phyloP scores from a whole-genome alignment of 495 filamentous ascomycete genomes.

The Annulohypoxylon bovei region DNA sequence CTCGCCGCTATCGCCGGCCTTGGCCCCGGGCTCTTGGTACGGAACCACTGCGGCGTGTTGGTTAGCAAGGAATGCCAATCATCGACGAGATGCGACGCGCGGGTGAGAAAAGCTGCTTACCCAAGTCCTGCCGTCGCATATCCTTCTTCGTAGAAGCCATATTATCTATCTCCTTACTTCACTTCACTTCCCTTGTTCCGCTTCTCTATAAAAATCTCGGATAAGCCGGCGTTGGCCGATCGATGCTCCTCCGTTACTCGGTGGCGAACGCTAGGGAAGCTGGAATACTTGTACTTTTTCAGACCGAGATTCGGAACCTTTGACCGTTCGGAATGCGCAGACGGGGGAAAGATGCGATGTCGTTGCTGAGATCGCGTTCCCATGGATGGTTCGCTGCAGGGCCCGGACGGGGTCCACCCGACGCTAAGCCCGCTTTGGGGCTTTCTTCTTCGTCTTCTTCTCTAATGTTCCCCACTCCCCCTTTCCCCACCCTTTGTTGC shows the following conservation, averaged over 20 bases:
- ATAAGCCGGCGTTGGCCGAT: slow-evolving; percentile 5
- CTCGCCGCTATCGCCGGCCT: slow-evolving; percentile 55
- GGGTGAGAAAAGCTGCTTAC: slow-evolving; percentile 57
- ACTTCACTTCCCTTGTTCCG: neutral
- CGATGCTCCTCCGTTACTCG: neutral
- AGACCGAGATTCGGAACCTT: slow-evolving; percentile 1
- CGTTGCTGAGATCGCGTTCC: slow-evolving; percentile 30
- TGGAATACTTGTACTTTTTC: neutral
- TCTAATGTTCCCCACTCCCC: neutral
- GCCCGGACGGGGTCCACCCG: slow-evolving; percentile 15
- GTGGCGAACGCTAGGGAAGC: neutral
- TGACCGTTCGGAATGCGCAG: neutral
- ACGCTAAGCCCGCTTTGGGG: slow-evolving; percentile 15
- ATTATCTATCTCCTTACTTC: neutral
- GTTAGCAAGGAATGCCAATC: slow-evolving; percentile 4
- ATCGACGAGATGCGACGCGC: slow-evolving; percentile 20
- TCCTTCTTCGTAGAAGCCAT: slow-evolving; percentile 85
- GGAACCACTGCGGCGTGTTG: slow-evolving; percentile 56
- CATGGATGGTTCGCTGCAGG: slow-evolving; percentile 26
- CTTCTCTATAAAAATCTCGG: neutral
- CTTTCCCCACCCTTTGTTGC: slow-evolving; percentile 20
- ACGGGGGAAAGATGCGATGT: slow-evolving; percentile 32
- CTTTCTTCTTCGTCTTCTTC: neutral
- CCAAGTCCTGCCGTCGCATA: slow-evolving; percentile 84
- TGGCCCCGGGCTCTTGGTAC: slow-evolving; percentile 58